Conservation (phyloP, 805 yeast species). For the Tetrapisispora taiwanensis region DNA sequence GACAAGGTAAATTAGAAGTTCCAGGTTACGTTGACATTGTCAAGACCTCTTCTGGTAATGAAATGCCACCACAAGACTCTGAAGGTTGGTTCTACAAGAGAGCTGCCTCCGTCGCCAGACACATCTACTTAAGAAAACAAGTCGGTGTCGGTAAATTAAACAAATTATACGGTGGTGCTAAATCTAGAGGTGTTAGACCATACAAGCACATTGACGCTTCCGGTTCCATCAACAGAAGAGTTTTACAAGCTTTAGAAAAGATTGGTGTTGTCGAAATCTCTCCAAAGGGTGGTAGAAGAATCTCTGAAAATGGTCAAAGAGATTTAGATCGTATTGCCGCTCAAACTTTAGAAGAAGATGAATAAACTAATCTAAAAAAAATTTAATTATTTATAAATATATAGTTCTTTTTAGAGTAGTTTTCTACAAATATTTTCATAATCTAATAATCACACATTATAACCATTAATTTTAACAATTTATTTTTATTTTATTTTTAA, state of each 20-base stretch:
- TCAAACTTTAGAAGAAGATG: slow-evolving; percentile 91
- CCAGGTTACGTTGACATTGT: slow-evolving; percentile 99
- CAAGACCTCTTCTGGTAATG: slow-evolving; percentile 98
- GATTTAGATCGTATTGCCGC: slow-evolving; percentile 99
- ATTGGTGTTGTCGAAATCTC: slow-evolving; percentile 94
- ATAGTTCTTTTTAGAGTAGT: slow-evolving; percentile 8
- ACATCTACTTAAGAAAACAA: slow-evolving; percentile 98
- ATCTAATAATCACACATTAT: slow-evolving; percentile 3
- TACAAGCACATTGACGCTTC: slow-evolving; percentile 98
- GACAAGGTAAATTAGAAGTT: slow-evolving; percentile 99
- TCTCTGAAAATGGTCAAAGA: slow-evolving; percentile 99
- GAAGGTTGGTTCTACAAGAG: slow-evolving; percentile 99
- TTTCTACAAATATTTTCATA: slow-evolving; percentile 5
- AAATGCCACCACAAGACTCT: slow-evolving; percentile 98
- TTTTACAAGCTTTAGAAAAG: slow-evolving; percentile 95
- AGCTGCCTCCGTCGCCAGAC: slow-evolving; percentile 99
- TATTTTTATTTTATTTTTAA: neutral
- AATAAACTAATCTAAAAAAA: slow-evolving; percentile 26
- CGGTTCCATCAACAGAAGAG: slow-evolving; percentile 98
- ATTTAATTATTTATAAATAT: slow-evolving; percentile 3
- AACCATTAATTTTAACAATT: neutral
- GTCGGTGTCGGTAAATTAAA: slow-evolving; percentile 99
- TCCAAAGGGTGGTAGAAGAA: slow-evolving; percentile 98
- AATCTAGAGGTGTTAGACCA: slow-evolving; percentile 98
- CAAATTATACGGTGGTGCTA: slow-evolving; percentile 98